phyloP scores from a whole-genome alignment of 352 stramenopile species.

The Thraustochytrium aureum region DNA sequence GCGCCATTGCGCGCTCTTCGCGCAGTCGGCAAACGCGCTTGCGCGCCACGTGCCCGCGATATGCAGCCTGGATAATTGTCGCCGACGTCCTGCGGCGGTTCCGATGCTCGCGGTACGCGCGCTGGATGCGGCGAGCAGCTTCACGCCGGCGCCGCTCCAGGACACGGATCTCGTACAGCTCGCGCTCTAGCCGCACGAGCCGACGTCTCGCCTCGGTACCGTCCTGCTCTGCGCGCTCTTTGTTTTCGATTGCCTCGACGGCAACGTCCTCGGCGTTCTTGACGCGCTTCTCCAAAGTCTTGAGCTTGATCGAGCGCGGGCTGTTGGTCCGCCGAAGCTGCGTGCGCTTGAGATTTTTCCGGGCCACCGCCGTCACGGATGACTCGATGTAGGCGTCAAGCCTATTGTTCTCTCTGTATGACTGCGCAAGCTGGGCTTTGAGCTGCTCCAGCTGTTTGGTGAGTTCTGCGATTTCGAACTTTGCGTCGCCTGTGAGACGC shows the following conservation, averaged over 20 bases:
- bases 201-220: not conserved
- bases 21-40: too few relatives aligned
- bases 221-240: not conserved
- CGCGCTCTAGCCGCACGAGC: not conserved
- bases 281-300: conserved; percentile 17
- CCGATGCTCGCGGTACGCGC: not conserved
- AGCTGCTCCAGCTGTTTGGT: not conserved
- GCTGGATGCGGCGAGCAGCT: not conserved
- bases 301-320: conserved; percentile 1
- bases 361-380: not conserved
- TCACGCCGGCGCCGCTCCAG: not conserved
- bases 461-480: conserved; percentile 29
- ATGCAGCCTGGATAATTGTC: not conserved
- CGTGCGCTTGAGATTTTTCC: not conserved
- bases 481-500: conserved; percentile 10
- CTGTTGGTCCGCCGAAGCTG: not conserved
- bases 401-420: conserved; percentile 1
- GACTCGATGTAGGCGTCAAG: conserved; percentile 34
- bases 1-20: too few relatives aligned
- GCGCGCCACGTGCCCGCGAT: too few relatives aligned
- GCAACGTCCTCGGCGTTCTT: conserved; percentile 28
- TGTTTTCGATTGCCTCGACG: not conserved
- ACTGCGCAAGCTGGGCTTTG: not conserved
- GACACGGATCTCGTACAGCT: not conserved
- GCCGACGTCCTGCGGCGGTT: not conserved